Base-by-base conservation (phyloP, 345 rosid genomes). In the Hypericum androsaemum region DNA sequence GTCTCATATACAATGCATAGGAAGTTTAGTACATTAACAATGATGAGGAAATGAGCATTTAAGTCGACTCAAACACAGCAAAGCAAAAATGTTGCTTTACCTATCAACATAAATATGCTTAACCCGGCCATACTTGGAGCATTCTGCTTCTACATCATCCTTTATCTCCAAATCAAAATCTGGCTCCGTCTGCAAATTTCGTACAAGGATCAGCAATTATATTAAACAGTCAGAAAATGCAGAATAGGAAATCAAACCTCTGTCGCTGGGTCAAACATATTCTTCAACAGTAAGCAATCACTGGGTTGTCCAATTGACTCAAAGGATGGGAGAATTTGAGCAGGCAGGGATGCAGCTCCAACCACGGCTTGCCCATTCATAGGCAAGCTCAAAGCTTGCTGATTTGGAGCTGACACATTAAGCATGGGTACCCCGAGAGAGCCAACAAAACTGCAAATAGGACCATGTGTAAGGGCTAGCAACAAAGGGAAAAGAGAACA, bases 181-280 rank as follows among this genome's bases (percentile, higher is more conserved):
- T 0, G 86, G 94, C 42, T 89, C 97, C 39, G 67, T 63, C 97
- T 89, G 86, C 78, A 72, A 45, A 28, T 56, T 32, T 58, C 40
- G 37, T 22, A n/a, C 28, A 42, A 54, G 39, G 41, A 42, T 68
- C 46, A 67, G 39, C 17, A 40, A 35, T 46, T 32, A 46, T 46
- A 51, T 50, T 32, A 37, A 50, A 32, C 10, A 6, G 12, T 14
- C 6, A 8, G 5, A 36, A 4, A 35, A 15, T 35, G 7, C 40
- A 51, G 50, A 15, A 48, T 22, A 48, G 50, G 22, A 47, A 47
- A 64, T 57, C 47, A 64, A 38, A 89, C 97, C 95, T 89, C 97
- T 0, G 94, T 75, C 10, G 80, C 81, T 58, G 95, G 88, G 72
- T 86, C 97, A 63, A 89, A 89, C 88, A 89, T 72, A 63, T 89